Evolutionary conservation across 768 basidiomycete species (phyloP).

Genomic region (Hemileccinum rubropunctum): DNA sequence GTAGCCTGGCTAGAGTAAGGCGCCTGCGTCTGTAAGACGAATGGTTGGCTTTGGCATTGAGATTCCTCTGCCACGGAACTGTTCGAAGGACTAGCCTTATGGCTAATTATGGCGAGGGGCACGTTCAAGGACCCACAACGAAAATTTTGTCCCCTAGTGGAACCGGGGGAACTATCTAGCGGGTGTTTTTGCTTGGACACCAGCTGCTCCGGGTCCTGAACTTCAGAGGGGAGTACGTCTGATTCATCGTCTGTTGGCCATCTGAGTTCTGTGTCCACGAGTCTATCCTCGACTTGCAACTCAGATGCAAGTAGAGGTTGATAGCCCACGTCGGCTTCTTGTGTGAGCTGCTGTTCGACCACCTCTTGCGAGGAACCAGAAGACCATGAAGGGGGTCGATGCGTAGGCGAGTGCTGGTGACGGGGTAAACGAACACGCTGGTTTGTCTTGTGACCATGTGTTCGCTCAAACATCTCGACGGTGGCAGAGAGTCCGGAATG

Average conservation of each 20-base stretch:
- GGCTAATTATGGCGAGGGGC: slow-evolving; percentile 1
- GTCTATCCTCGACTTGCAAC: slow-evolving; percentile 6
- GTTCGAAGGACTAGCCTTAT: background rate
- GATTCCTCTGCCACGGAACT: slow-evolving; percentile 12
- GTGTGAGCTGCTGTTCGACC: slow-evolving; percentile 51
- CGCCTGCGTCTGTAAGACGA: slow-evolving; percentile 49
- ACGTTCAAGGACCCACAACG: slow-evolving; percentile 24
- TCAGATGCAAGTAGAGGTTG: slow-evolving; percentile 1
- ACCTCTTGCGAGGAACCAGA: slow-evolving; percentile 39
- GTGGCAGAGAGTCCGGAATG: slow-evolving; percentile 10
- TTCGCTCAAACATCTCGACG: slow-evolving; percentile 20
- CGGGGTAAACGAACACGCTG: too few relatives aligned
- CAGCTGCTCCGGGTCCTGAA: background rate
- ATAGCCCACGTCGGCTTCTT: slow-evolving; percentile 28
- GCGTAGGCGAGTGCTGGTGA: slow-evolving; percentile 6
- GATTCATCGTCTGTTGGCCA: slow-evolving; percentile 29
- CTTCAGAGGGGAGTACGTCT: background rate
- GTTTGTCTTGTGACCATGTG: background rate
- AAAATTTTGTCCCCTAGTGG: slow-evolving; percentile 14
- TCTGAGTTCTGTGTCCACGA: slow-evolving; percentile 18
- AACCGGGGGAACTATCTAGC: slow-evolving; percentile 1
- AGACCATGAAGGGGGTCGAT: slow-evolving; percentile 15
- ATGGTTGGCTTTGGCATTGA: slow-evolving; percentile 30
- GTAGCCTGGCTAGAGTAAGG: slow-evolving; percentile 47
- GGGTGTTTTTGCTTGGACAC: background rate